These are phyloP conservation scores for Pseudocercospora macadamiae DNA, from an alignment of 2,329 filamentous ascomycete genomes.

Conservation along the genomic window DNA sequence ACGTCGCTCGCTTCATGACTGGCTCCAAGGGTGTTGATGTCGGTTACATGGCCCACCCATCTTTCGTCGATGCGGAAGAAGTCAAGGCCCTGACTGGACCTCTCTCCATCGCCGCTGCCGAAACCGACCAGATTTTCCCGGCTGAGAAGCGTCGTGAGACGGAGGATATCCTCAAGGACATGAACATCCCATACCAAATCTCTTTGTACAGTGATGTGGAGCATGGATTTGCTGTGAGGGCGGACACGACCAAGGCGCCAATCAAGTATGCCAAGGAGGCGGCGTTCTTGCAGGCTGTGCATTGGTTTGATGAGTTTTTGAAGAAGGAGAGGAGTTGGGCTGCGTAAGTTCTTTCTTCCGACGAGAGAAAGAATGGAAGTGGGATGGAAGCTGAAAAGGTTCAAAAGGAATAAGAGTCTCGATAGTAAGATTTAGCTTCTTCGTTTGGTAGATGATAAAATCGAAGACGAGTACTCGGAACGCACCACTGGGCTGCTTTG, in stretches of 20 bases:
- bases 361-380: too few relatives aligned
- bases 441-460: too few relatives aligned
- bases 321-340: constrained; percentile 36
- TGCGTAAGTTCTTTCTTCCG: constrained; percentile 16
- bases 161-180: constrained; percentile 61
- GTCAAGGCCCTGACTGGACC: constrained; percentile 60
- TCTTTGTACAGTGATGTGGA: constrained; percentile 70
- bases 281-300: constrained; percentile 75
- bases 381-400: not conserved
- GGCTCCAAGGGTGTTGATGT: constrained; percentile 62
- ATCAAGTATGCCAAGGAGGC: constrained; percentile 76
- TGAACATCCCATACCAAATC: constrained; percentile 70
- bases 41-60: constrained; percentile 76
- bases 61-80: constrained; percentile 68
- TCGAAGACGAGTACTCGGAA: too few relatives aligned
- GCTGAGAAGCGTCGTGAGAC: constrained; percentile 58
- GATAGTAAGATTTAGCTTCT: too few relatives aligned
- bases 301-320: constrained; percentile 73
- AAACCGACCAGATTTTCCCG: constrained; percentile 64
- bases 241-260: constrained; percentile 60
- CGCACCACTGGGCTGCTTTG: too few relatives aligned
- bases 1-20: constrained; percentile 64
- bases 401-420: too few relatives aligned
- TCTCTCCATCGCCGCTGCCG: constrained; percentile 64
- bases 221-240: constrained; percentile 76